Percentiles rank a stretch among this genome's conserved stretches.
These are phyloP conservation scores for Ophiostoma pallidulum DNA, from an alignment of 2,329 filamentous ascomycete genomes.

Conservation along the genomic window DNA sequence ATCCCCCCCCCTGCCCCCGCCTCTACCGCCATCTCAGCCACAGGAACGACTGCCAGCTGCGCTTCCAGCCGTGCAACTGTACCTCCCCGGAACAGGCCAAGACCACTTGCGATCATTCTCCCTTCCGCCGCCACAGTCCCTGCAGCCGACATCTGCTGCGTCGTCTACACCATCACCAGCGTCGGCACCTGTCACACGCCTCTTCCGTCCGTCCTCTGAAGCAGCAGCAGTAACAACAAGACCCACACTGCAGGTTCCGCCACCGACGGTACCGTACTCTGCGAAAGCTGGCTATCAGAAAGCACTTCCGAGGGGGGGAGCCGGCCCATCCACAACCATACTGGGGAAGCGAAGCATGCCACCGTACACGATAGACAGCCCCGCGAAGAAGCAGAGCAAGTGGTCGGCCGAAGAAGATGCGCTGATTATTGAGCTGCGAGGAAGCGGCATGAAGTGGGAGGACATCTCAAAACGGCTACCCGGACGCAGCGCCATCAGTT, in stretches of 20 bases:
- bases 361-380: slow-evolving; percentile 51
- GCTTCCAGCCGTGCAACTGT: not conserved
- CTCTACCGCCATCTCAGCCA: not conserved
- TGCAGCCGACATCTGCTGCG: not conserved
- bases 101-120: slow-evolving; percentile 30
- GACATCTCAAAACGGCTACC: slow-evolving; percentile 89
- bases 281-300: not conserved
- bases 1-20: slow-evolving; percentile 25
- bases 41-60: not conserved
- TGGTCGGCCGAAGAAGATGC: slow-evolving; percentile 92
- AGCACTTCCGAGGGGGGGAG: not conserved
- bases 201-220: not conserved
- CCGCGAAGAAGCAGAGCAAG: slow-evolving; percentile 90
- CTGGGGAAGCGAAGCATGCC: slow-evolving; percentile 41
- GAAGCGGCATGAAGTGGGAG: slow-evolving; percentile 95
- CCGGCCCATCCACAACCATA: slow-evolving; percentile 10
- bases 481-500: slow-evolving; percentile 87
- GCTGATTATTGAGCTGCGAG: slow-evolving; percentile 85
- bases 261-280: not conserved
- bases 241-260: slow-evolving; percentile 5
- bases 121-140: slow-evolving; percentile 20
- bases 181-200: slow-evolving; percentile 21
- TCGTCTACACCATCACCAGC: slow-evolving; percentile 28
- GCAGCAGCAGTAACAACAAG: slow-evolving; percentile 17
- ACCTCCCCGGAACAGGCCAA: not conserved